A percentile compares a stretch with the other conserved stretches of the same genome.
Evolutionary conservation across 2,329 filamentous ascomycete genomes (phyloP).

Genomic region (Didymella lethalis): DNA sequence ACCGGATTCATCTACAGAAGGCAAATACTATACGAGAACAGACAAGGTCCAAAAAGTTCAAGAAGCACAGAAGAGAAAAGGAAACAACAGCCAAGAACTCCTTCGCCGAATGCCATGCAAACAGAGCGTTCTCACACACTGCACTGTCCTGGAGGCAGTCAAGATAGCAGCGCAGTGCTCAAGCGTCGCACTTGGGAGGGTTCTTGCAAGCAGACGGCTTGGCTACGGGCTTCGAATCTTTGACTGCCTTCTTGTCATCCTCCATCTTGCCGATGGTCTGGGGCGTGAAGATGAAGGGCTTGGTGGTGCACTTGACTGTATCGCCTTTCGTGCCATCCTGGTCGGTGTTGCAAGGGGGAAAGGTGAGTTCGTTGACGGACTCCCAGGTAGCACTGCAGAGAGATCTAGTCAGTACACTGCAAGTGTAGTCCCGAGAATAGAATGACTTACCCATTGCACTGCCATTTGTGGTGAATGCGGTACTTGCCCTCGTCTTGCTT

Average conservation of each 20-base stretch:
- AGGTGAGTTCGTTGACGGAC: conserved; percentile 27
- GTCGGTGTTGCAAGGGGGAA: conserved; percentile 21
- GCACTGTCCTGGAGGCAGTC: neutral
- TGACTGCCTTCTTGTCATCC: neutral
- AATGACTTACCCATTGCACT: conserved; percentile 38
- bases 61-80: neutral
- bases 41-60: neutral
- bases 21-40: neutral
- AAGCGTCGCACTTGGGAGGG: conserved; percentile 3
- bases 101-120: neutral
- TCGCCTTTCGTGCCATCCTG: conserved; percentile 10
- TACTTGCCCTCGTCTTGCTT: conserved; percentile 32
- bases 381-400: conserved; percentile 29
- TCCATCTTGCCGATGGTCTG: conserved; percentile 33
- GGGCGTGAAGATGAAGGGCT: conserved; percentile 24
- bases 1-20: neutral
- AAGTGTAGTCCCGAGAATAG: neutral
- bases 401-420: neutral
- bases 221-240: neutral
- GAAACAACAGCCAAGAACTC: neutral
- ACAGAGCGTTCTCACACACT: neutral
- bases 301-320: conserved; percentile 19
- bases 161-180: neutral
- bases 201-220: neutral
- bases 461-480: conserved; percentile 41